phyloP scores from a whole-genome alignment of 805 yeast species.

The Teunomyces tritomae region DNA sequence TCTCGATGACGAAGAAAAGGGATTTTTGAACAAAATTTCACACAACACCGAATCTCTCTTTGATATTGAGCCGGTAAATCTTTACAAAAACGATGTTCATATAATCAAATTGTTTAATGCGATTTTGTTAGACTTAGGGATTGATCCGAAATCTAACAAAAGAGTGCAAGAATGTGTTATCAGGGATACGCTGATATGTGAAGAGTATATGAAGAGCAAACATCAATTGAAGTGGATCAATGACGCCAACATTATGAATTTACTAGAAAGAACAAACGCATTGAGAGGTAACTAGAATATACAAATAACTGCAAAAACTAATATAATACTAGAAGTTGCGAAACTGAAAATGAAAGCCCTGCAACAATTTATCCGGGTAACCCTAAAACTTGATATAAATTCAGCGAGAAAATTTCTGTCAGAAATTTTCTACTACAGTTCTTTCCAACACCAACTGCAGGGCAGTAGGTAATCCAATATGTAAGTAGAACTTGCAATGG shows the following conservation, averaged over 20 bases:
- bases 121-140: background rate
- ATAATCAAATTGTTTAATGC: background rate
- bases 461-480: background rate
- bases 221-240: background rate
- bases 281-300: background rate
- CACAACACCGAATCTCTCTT: constrained; percentile 41
- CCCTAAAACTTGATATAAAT: background rate
- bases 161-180: background rate
- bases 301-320: background rate
- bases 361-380: background rate
- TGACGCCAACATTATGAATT: background rate
- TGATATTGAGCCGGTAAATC: constrained; percentile 64
- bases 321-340: background rate
- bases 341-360: background rate
- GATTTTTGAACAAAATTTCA: background rate
- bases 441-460: background rate
- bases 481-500: background rate
- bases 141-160: background rate
- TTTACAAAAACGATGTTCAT: constrained; percentile 52
- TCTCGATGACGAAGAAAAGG: background rate
- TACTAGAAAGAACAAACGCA: background rate
- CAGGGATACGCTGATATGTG: background rate
- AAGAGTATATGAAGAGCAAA: background rate
- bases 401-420: background rate
- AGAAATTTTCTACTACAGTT: background rate